A percentile compares a stretch with the other conserved stretches of the same genome.
phyloP scores from a whole-genome alignment of 768 basidiomycete species.

The Gautieria morchelliformis region DNA sequence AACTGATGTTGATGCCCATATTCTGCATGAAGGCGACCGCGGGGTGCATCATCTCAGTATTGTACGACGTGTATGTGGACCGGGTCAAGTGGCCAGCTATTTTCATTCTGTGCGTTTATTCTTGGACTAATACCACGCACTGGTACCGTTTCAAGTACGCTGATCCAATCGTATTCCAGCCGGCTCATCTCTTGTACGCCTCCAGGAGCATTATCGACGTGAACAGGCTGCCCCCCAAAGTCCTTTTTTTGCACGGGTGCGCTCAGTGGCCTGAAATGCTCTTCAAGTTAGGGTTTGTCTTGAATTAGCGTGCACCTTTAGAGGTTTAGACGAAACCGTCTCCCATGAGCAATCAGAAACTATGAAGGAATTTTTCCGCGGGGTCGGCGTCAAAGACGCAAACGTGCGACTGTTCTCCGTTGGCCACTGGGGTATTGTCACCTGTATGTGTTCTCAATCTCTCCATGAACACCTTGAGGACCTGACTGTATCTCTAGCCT shows the following conservation, averaged over 20 bases:
- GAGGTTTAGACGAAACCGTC: conserved; percentile 14
- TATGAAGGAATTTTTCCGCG: conserved; percentile 16
- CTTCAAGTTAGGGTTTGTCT: neutral
- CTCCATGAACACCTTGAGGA: no score
- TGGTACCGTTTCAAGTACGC: no score
- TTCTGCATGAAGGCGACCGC: conserved; percentile 9
- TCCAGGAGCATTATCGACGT: conserved; percentile 13
- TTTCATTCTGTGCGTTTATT: conserved; percentile 13
- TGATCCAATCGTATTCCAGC: conserved; percentile 2
- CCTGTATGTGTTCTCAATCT: neutral
- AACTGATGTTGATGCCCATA: conserved; percentile 14
- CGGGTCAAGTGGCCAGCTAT: conserved; percentile 9
- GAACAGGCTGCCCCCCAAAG: conserved; percentile 10
- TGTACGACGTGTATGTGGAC: conserved; percentile 11
- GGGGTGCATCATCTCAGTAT: conserved; percentile 14
- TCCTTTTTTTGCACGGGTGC: conserved; percentile 15
- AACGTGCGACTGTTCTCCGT: conserved; percentile 9
- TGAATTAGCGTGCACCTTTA: neutral
- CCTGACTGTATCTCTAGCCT: neutral
- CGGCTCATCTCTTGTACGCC: conserved; percentile 15
- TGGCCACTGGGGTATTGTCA: conserved; percentile 12
- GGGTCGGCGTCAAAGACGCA: conserved; percentile 11
- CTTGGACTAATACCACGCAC: no score
- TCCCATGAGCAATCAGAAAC: conserved; percentile 13
- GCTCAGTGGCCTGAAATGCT: neutral